A percentile compares a stretch with the other conserved stretches of the same genome.
phyloP scores from a whole-genome alignment of 257 asterid species.

The Solanum sitiens region DNA sequence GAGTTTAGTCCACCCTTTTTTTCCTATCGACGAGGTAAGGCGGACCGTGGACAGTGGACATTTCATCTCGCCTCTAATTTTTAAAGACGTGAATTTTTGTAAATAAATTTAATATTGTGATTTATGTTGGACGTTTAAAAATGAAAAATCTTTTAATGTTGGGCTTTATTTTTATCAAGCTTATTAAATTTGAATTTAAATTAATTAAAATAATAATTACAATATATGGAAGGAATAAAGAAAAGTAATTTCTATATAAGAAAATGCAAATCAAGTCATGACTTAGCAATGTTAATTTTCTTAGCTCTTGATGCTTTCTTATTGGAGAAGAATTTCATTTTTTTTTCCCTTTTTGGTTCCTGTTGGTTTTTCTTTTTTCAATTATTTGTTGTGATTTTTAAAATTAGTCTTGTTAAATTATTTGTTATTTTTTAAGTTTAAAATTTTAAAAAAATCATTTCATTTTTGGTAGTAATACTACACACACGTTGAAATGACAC shows the following conservation, averaged over 20 bases:
- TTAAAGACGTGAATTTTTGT: not conserved
- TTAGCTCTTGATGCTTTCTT: not conserved
- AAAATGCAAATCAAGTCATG: not conserved
- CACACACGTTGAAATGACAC: not conserved
- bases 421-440: not conserved
- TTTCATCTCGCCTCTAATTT: fast-evolving
- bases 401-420: too few species aligned
- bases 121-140: not conserved
- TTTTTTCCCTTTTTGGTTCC: not conserved
- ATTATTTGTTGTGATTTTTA: too few species aligned
- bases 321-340: not conserved
- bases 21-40: not conserved
- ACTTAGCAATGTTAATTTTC: not conserved
- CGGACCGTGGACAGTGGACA: too few species aligned
- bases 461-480: not conserved
- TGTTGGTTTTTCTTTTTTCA: not conserved
- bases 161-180: fast-evolving
- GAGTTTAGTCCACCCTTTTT: not conserved
- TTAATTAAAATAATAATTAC: not conserved
- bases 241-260: too few species aligned
- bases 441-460: too few species aligned
- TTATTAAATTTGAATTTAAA: not conserved
- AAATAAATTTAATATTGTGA: not conserved
- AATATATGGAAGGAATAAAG: too few species aligned
- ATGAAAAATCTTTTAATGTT: not conserved